Evolutionary conservation across 192 early-diverging fungal genomes (phyloP).

Genomic region (Mortierella claussenii): DNA sequence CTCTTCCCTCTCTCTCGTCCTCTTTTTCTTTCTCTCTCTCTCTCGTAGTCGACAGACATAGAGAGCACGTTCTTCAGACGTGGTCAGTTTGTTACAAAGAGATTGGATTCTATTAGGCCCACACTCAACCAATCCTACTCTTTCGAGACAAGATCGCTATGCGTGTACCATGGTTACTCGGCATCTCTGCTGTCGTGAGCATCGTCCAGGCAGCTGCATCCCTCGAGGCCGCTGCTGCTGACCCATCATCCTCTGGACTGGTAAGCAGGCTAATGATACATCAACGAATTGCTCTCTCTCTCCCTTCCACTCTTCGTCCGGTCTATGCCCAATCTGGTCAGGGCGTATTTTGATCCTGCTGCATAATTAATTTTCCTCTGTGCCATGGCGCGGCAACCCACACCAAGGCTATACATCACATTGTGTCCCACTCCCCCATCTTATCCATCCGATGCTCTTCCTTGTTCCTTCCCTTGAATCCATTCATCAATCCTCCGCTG

Average conservation of each 20-base stretch:
- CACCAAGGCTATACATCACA: neutral
- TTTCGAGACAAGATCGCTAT: neutral
- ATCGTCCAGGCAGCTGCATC: slow-evolving; percentile 12
- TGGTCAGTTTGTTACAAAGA: too few species aligned
- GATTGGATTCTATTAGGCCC: too few species aligned
- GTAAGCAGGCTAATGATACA: too few species aligned
- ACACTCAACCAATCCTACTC: too few species aligned
- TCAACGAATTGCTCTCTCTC: neutral
- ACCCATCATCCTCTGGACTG: neutral
- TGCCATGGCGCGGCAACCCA: neutral
- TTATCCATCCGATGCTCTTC: neutral
- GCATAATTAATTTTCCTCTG: slow-evolving; percentile 1
- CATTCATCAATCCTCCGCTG: too few species aligned
- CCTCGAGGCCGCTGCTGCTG: neutral
- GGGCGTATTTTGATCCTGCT: neutral
- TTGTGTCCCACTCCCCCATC: neutral
- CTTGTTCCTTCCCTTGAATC: too few species aligned
- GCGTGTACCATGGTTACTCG: slow-evolving; percentile 1
- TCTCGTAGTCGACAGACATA: neutral
- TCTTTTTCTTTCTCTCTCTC: neutral
- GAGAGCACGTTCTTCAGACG: too few species aligned
- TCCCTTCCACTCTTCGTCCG: neutral
- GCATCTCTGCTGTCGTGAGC: slow-evolving; percentile 6
- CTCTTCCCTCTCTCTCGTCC: neutral
- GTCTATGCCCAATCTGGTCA: slow-evolving; percentile 35